Percentiles rank a stretch among this genome's conserved stretches.
Conservation (phyloP, 2,329 filamentous ascomycete species). For the Drechmeria coniospora region DNA sequence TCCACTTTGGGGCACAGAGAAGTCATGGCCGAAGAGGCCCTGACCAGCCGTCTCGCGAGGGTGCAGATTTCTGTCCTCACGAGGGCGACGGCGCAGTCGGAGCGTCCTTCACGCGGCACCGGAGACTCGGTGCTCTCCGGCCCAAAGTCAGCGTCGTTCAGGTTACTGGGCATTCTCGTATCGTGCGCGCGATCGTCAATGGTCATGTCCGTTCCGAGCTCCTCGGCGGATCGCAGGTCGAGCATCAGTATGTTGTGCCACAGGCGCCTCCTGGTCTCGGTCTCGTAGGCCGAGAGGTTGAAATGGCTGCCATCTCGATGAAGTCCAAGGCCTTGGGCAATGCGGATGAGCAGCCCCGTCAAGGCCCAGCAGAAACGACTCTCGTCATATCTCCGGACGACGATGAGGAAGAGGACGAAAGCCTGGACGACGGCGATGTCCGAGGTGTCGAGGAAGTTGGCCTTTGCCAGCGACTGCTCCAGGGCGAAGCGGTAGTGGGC, state of each 20-base stretch:
- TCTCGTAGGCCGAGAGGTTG: constrained; percentile 39
- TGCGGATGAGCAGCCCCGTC: constrained; percentile 39
- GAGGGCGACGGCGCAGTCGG: constrained; percentile 32
- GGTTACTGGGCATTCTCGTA: constrained; percentile 31
- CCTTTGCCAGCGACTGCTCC: constrained; percentile 41
- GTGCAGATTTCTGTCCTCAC: constrained; percentile 37
- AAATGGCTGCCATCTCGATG: constrained; percentile 39
- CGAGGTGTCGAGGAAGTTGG: constrained; percentile 40
- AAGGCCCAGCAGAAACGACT: constrained; percentile 45
- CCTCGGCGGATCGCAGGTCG: constrained; percentile 39
- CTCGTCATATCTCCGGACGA: constrained; percentile 30
- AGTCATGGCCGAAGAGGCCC: constrained; percentile 17
- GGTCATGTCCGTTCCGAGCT: constrained; percentile 31
- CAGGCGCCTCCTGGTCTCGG: constrained; percentile 42
- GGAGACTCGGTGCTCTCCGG: constrained; percentile 32
- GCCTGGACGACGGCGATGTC: constrained; percentile 44
- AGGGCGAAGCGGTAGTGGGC: constrained; percentile 35
- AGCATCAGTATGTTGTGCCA: constrained; percentile 46
- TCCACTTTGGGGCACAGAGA: constrained; percentile 14
- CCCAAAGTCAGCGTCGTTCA: constrained; percentile 32
- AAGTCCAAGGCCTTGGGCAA: constrained; percentile 44
- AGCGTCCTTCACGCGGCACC: constrained; percentile 29
- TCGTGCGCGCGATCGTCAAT: constrained; percentile 28
- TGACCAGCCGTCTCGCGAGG: constrained; percentile 20
- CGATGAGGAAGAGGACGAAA: constrained; percentile 37